Percentiles rank a stretch among this genome's conserved stretches.
Evolutionary conservation across 345 rosid species (phyloP).

Genomic region (Moricandia arvensis): DNA sequence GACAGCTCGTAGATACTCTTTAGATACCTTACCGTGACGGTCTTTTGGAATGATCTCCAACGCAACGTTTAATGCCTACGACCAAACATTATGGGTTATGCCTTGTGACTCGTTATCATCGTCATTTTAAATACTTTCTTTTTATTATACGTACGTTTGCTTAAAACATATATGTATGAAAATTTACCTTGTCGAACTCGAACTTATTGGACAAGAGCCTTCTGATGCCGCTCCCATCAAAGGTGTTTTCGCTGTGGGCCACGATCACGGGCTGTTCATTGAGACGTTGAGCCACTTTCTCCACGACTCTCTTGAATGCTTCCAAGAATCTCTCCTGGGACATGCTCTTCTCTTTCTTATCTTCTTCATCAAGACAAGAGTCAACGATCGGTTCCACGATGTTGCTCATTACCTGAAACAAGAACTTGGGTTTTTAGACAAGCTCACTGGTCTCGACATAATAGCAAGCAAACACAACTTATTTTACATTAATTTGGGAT

Average conservation of each 20-base stretch:
- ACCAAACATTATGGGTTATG: neutral
- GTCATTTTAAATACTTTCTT: neutral
- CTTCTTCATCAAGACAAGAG: conserved; percentile 33
- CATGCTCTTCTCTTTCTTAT: conserved; percentile 42
- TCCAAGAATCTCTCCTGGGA: conserved; percentile 59
- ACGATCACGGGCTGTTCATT: conserved; percentile 93
- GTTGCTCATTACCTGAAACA: conserved; percentile 63
- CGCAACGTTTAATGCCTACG: conserved; percentile 60
- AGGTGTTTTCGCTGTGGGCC: conserved; percentile 82
- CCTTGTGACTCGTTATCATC: neutral
- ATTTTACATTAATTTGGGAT: neutral
- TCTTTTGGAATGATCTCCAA: conserved; percentile 62
- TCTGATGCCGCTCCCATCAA: conserved; percentile 79
- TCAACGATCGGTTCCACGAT: conserved; percentile 68
- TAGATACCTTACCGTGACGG: conserved; percentile 61
- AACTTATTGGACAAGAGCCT: conserved; percentile 75
- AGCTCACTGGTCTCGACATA: neutral
- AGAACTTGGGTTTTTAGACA: neutral
- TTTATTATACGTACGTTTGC: neutral
- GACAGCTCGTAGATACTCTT: conserved; percentile 59
- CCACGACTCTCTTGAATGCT: conserved; percentile 66
- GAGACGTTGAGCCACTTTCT: conserved; percentile 66
- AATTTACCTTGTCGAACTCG: conserved; percentile 73
- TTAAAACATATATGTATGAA: neutral
- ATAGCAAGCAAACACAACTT: neutral